Base-by-base conservation (phyloP, 1,284 basidiomycete species). In the Pisolithus thermaeus region DNA sequence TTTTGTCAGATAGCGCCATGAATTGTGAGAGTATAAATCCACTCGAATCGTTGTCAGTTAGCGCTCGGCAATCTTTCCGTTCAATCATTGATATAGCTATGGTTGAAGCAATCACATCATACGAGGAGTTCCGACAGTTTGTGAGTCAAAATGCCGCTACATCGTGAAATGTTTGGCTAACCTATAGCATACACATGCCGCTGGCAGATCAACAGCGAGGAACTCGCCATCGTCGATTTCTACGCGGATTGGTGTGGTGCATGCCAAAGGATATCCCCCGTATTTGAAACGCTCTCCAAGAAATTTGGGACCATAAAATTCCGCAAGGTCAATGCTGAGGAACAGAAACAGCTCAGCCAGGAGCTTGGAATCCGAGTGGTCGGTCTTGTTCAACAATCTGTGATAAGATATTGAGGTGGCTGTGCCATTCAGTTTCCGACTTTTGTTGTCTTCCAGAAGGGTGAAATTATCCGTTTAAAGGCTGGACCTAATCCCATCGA, bases 251-350 rank as follows among this genome's bases (percentile, higher is more conserved):
- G 78, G 78, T 80, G 78, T 64, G 76, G 77, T 46, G 80, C 81
- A n/a, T 87, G 87, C 77, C 80, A 71, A 63, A 61, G 78, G 59
- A 89, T 90, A 64, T 75, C 79, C 36, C 87, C 87, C 52, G 64
- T 78, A 57, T 87, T 89, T 61, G 78, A 80, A 64, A 74, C 76
- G 67, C 67, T 83, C 46, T 65, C 76, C 0, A 38, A 51, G 0
- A 59, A 67, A 14, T 56, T 57, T 20, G 57, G 71, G 51, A 71
- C 63, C 58, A 56, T 83, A 62, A 74, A 71, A 51, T 89, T 86
- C 71, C 82, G 77, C 77, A 88, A 88, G 73, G 76, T 88, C 58
- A 77, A 87, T 61, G 74, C 84, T 42, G 84, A 87, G 61, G 70
- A 59, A 1, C 59, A 69, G 12, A 25, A 47, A 1, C 73, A 72